Percentiles rank a stretch among this genome's conserved stretches.
Evolutionary conservation across 768 basidiomycete genomes (phyloP).

Genomic region (Kwoniella pini): DNA sequence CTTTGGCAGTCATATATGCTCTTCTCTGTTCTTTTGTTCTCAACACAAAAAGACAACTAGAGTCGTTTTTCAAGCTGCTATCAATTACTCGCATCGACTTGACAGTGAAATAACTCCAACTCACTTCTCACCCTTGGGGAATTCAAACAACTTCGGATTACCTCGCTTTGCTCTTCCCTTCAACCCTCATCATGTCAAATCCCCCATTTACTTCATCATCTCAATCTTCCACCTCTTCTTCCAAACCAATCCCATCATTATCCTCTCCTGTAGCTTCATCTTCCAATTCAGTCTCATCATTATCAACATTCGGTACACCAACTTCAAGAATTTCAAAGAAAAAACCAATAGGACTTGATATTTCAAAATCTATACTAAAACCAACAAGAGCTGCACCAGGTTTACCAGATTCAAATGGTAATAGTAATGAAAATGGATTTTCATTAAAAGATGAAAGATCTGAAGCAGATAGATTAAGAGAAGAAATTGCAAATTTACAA

Average conservation of each 20-base stretch:
- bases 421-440: background rate
- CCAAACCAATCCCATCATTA: conserved; percentile 30
- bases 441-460: conserved; percentile 18
- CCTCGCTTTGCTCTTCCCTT: background rate
- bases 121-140: background rate
- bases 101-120: no score
- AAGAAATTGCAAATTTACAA: conserved; percentile 41
- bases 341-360: conserved; percentile 52
- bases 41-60: no score
- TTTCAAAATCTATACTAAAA: conserved; percentile 46
- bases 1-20: no score
- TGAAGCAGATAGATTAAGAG: conserved; percentile 38
- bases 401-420: conserved; percentile 17
- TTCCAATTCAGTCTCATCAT: background rate
- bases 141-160: no score
- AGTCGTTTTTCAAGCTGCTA: no score
- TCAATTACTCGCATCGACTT: no score
- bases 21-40: no score
- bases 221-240: conserved; percentile 4
- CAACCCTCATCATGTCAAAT: conserved; percentile 9
- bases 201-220: background rate
- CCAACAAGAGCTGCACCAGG: conserved; percentile 45
- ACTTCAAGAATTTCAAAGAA: conserved; percentile 48
- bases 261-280: conserved; percentile 4
- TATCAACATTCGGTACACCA: conserved; percentile 27